phyloP scores from a whole-genome alignment of 225 moss, liverwort and hornwort species.

The Pseudisothecium myosuroides region DNA sequence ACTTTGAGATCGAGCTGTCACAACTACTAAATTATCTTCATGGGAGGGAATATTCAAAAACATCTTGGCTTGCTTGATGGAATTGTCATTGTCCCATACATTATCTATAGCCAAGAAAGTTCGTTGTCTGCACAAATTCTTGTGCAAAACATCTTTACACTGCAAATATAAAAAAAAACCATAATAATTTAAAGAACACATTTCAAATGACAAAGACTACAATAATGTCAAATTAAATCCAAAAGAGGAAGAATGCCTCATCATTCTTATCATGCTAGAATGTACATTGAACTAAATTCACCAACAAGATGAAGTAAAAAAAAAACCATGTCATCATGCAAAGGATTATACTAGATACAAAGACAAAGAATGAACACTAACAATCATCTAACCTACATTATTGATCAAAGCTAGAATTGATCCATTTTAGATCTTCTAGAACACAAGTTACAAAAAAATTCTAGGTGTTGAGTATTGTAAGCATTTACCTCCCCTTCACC shows the following conservation, averaged over 20 bases:
- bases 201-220: not conserved
- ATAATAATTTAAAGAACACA: too few species aligned
- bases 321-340: not conserved
- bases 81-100: too few species aligned
- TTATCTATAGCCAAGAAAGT: too few species aligned
- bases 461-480: too few species aligned
- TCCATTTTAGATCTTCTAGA: fast-evolving
- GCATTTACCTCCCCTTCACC: too few species aligned
- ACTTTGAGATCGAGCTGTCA: too few species aligned
- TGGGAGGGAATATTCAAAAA: too few species aligned
- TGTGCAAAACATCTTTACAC: not conserved
- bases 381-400: not conserved
- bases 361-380: not conserved
- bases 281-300: not conserved
- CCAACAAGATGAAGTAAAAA: not conserved
- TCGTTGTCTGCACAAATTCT: too few species aligned
- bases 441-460: too few species aligned
- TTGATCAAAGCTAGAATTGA: fast-evolving
- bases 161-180: not conserved
- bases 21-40: too few species aligned
- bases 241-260: fast-evolving
- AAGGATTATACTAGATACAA: not conserved
- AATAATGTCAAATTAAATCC: not conserved
- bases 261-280: not conserved
- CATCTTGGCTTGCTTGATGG: too few species aligned